Evolutionary conservation across 352 stramenopile species (phyloP).

Genomic region (Pythium biforme): DNA sequence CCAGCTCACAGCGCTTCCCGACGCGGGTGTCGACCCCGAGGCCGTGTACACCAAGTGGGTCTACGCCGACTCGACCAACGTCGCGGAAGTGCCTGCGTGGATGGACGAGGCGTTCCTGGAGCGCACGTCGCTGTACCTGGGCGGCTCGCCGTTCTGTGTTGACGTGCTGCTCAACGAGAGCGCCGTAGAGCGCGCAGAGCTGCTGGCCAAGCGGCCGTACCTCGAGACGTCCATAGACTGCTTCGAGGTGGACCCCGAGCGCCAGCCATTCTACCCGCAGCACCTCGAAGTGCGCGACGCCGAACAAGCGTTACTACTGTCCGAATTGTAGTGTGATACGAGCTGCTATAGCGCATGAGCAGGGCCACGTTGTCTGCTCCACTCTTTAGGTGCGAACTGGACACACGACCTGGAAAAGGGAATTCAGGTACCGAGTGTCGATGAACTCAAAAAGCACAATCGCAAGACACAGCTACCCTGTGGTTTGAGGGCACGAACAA

Average conservation of each 20-base stretch:
- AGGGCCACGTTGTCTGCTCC: too few species aligned
- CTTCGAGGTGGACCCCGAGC: not conserved
- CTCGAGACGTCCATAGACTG: constrained; percentile 3
- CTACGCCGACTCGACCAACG: constrained; percentile 5
- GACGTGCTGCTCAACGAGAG: constrained; percentile 15
- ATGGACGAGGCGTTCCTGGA: constrained; percentile 16
- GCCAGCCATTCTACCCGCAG: not conserved
- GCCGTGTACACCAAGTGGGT: constrained; percentile 4
- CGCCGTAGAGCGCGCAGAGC: not conserved
- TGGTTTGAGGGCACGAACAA: too few species aligned
- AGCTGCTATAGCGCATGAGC: too few species aligned
- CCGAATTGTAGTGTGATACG: too few species aligned
- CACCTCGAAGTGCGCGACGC: not conserved
- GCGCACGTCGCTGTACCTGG: constrained; percentile 5
- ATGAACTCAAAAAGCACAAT: too few species aligned
- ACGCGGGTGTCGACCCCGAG: not conserved
- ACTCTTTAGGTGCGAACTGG: too few species aligned
- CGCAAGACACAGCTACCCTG: too few species aligned
- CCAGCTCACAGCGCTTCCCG: constrained; percentile 5
- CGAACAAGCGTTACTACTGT: not conserved
- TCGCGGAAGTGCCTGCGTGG: constrained; percentile 13
- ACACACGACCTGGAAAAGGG: too few species aligned
- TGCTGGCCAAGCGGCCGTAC: not conserved
- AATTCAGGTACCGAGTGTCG: too few species aligned
- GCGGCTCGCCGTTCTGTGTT: constrained; percentile 11